Conservation (phyloP, 768 basidiomycete genomes). For the Agrocybe praecox region DNA sequence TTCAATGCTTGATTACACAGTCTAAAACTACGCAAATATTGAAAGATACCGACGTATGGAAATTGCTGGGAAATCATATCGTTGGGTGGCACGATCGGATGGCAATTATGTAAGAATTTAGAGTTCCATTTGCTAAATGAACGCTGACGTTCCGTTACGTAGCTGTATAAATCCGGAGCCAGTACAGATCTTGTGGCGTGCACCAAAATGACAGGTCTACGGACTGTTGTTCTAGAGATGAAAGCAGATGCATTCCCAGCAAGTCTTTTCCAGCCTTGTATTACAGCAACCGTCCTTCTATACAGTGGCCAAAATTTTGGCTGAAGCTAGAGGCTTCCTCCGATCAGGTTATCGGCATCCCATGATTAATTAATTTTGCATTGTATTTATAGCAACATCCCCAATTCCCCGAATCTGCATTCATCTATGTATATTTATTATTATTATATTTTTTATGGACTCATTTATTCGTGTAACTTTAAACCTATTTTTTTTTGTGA, state of each 20-base stretch:
- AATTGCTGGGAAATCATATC: not conserved
- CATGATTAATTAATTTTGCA: not conserved
- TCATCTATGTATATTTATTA: too few species aligned
- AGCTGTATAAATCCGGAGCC: not conserved
- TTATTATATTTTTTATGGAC: too few species aligned
- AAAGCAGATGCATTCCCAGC: not conserved
- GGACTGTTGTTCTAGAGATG: not conserved
- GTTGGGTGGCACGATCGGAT: not conserved
- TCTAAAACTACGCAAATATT: too few species aligned
- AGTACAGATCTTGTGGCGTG: not conserved
- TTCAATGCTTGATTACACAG: not conserved
- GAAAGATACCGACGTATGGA: not conserved
- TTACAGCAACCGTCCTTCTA: not conserved
- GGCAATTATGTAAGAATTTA: not conserved
- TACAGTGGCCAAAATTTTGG: not conserved
- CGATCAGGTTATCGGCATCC: not conserved
- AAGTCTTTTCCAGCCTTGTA: not conserved
- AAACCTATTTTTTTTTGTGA: too few species aligned
- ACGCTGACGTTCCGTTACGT: not conserved
- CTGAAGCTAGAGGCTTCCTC: slow-evolving; percentile 12
- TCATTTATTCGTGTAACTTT: too few species aligned
- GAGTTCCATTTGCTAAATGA: not conserved
- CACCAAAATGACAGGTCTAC: not conserved
- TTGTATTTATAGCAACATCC: too few species aligned
- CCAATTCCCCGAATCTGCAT: too few species aligned